These are phyloP conservation scores for Nothopassalora personata DNA, from an alignment of 2,329 filamentous ascomycete genomes.

Conservation along the genomic window DNA sequence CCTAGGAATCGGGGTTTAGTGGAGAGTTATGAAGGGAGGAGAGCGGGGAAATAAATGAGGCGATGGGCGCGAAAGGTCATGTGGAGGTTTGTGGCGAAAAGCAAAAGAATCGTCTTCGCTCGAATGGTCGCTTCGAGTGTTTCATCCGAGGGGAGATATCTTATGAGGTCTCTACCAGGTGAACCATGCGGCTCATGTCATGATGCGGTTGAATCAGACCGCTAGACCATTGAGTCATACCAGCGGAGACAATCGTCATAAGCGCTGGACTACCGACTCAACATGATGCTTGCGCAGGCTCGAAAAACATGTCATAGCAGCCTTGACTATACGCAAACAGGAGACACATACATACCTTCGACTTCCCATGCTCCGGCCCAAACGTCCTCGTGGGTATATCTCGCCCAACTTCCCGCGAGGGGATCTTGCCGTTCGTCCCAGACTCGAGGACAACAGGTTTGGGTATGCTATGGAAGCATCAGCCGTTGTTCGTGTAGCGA, in stretches of 20 bases:
- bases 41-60: no score
- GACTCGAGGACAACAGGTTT: constrained; percentile 42
- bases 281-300: no score
- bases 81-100: background rate
- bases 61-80: no score
- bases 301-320: no score
- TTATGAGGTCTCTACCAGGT: no score
- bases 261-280: background rate
- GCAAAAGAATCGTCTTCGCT: no score
- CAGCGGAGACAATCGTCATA: background rate
- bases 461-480: constrained; percentile 4
- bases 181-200: no score
- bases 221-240: background rate
- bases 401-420: constrained; percentile 49
- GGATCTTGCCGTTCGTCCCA: constrained; percentile 45
- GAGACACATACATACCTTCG: background rate
- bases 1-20: background rate
- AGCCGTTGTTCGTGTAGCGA: background rate
- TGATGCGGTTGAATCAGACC: background rate
- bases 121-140: no score
- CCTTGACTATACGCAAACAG: background rate
- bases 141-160: no score
- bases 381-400: constrained; percentile 51
- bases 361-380: constrained; percentile 42
- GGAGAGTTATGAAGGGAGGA: no score